Base-by-base conservation (phyloP, 1,139 yeast genomes). In the Hyphopichia buzzinii region DNA sequence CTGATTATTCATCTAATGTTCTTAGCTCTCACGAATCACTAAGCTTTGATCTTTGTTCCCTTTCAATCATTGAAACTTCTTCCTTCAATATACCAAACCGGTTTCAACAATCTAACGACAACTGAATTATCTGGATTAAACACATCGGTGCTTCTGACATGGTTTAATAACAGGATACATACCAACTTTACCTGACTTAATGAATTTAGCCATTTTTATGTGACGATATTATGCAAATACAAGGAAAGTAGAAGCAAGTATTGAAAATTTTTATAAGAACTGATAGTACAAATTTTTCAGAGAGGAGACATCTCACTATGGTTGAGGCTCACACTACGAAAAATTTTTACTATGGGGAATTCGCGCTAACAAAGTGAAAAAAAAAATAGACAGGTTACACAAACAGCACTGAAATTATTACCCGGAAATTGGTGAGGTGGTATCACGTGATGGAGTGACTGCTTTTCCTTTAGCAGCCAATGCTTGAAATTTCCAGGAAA, bases 131-230 rank as follows among this genome's bases (percentile, higher is more conserved):
- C n/a, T n/a, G n/a, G n/a, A n/a, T n/a, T n/a, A n/a, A n/a, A n/a
- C n/a, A n/a, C n/a, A n/a, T n/a, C n/a, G n/a, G n/a, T n/a, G n/a
- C n/a, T n/a, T n/a, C n/a, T n/a, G n/a, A n/a, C n/a, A n/a, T n/a
- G n/a, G n/a, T n/a, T n/a, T n/a, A n/a, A n/a, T n/a, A n/a, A n/a
- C n/a, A n/a, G n/a, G n/a, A 47, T 75, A 84, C 95, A 74, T 84
- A 85, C 94, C 95, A 85, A 90, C 97, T 87, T 88, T 90, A 83
- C 97, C 97, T 73, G 97, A 86, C 82, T 90, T 90, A 79, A 90
- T 84, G 84, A 90, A 90, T 79, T 90, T 90, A 79, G 96, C 92
- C 92, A 84, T 84, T 74, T 77, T 75, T 52, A 42, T 30, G 47
- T 50, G 55, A 42, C 44, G 47, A 39, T 45, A 38, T 34, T 35